These are phyloP conservation scores for Cryptosporidium andersoni DNA, from an alignment of 169 alveolate species.

Conservation along the genomic window DNA sequence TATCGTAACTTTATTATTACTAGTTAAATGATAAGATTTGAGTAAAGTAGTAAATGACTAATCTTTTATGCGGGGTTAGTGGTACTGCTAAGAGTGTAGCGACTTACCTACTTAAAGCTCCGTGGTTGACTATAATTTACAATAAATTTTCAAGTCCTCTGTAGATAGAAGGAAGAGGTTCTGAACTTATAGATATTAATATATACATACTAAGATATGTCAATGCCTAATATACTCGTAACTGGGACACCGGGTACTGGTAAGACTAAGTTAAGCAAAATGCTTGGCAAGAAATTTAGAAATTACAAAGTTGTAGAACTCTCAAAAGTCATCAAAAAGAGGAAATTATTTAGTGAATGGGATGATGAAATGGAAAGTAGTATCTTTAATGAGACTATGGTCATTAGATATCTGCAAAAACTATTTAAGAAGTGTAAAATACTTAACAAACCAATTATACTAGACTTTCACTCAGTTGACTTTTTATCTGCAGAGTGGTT, in stretches of 20 bases:
- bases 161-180: no score
- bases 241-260: slow-evolving; percentile 84
- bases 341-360: slow-evolving; percentile 77
- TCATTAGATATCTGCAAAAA: slow-evolving; percentile 74
- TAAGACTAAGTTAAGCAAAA: slow-evolving; percentile 76
- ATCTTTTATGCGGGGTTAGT: background rate
- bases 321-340: slow-evolving; percentile 75
- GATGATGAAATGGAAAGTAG: slow-evolving; percentile 79
- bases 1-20: no score
- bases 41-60: no score
- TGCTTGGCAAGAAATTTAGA: slow-evolving; percentile 71
- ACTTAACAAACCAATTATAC: slow-evolving; percentile 73
- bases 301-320: slow-evolving; percentile 75
- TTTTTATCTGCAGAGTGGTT: slow-evolving; percentile 78
- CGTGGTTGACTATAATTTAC: no score
- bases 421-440: slow-evolving; percentile 44
- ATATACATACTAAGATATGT: no score
- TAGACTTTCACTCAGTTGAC: slow-evolving; percentile 78
- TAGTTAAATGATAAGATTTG: no score
- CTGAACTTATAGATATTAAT: no score
- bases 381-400: slow-evolving; percentile 79
- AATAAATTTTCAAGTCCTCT: no score
- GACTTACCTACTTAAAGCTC: no score
- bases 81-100: no score
- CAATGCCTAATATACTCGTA: slow-evolving; percentile 75